These are phyloP conservation scores for Cyclospora cayetanensis DNA, from an alignment of 169 alveolate species.

Conservation along the genomic window DNA sequence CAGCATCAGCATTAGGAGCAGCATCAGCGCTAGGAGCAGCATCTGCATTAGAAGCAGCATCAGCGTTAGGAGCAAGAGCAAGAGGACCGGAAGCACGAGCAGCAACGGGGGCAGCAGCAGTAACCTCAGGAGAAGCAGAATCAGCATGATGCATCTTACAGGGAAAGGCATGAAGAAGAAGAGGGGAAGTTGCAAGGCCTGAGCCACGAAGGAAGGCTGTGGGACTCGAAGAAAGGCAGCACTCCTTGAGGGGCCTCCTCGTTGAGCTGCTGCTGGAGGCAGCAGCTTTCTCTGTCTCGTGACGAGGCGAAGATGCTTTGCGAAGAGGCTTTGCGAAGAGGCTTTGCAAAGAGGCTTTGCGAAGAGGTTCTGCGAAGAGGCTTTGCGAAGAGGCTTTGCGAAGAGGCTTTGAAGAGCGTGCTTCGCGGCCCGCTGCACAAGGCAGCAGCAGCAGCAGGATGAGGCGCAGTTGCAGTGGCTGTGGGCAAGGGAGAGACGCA, in stretches of 20 bases:
- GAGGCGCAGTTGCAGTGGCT: conserved; percentile 22
- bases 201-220: too few relatives aligned
- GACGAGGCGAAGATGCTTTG: too few relatives aligned
- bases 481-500: too few relatives aligned
- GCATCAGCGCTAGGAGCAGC: background rate
- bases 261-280: too few relatives aligned
- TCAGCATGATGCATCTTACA: background rate
- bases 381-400: background rate
- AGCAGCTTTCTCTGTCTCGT: too few relatives aligned
- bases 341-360: too few relatives aligned
- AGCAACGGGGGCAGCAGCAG: background rate
- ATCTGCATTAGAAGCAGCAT: background rate
- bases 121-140: background rate
- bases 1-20: background rate
- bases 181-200: too few relatives aligned
- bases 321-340: too few relatives aligned
- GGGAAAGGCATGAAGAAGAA: too few relatives aligned
- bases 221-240: too few relatives aligned
- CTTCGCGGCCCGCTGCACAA: conserved; percentile 6
- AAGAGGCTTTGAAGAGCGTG: background rate
- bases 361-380: too few relatives aligned
- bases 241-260: too few relatives aligned
- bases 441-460: conserved; percentile 4
- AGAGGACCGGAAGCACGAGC: background rate
- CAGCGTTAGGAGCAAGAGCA: background rate